Evolutionary conservation across 768 basidiomycete genomes (phyloP), one percentile per base, ranked within the genome.

Genomic region (Boletus eberwhitei): DNA sequence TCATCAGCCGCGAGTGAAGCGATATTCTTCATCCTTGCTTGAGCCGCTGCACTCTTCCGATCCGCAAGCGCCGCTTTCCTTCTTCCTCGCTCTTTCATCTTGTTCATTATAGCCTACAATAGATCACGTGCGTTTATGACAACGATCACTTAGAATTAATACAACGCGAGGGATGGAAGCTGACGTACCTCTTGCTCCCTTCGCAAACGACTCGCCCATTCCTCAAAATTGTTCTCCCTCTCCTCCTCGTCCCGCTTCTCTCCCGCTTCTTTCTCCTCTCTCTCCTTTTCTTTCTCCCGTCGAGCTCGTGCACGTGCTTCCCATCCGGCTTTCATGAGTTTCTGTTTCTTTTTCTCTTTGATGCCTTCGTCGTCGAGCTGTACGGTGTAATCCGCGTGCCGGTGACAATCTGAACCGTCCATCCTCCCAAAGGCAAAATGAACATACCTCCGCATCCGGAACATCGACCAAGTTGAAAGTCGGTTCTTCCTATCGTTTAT

Each of bases 1-100:
- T 92, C 90, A 55, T 98, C 97, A 2, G 86, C 86, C 0, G 97
- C 96, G 37, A 99, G 75, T 43, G 83, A 88, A 1, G 96, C 93
- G 35, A 99, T 97, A 58, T 83, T 90, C 75, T 96, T 96, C 96
- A 98, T 97, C 59, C 95, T 76, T 31, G 88, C 90, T 71, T 98
- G 97, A 0, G 95, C 87, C 17, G 93, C 95, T 13, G 95, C 92
- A 60, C 92, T 93, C 74, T 98, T 97, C 48, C 97, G 76, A 68
- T 99, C 94, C 29, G 79, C 86, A 44, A 98, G 73, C 14, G 93
- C 93, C 0, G 87, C 88, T 64, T 83, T 87, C 41, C 88, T 75
- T 54, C 90, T 79, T 37, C 83, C 82, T 43, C 97, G 80, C 21
- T 91, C 92, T 64, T 89, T 92, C 72, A 98, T 93, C 60, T 87